Base-by-base conservation (phyloP, 495 filamentous ascomycete species). In the Aspergillus asperescens region DNA sequence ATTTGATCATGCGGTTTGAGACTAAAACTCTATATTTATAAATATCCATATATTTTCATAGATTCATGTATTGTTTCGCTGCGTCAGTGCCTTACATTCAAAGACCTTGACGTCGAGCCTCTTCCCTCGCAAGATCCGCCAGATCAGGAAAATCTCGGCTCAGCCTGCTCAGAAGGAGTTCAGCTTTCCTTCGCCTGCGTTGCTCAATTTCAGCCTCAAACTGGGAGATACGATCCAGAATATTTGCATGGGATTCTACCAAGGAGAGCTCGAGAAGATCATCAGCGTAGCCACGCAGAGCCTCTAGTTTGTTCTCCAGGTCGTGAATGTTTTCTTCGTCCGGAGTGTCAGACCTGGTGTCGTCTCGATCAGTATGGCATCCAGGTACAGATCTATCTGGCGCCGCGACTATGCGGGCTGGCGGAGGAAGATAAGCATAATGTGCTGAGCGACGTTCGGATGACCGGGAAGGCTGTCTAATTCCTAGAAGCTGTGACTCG, bases 121-220 rank as follows among this genome's bases (percentile, higher is more conserved):
- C 60, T 28, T 59, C 60, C 10, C 50, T 47, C 8, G 56, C 56
- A 18, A 59, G 28, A 40, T 34, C 37, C 12, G 54, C 60, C 43
- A 62, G 39, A 32, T 62, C 50, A 48, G 60, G 60, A 19, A 59
- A 62, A 37, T 62, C 60, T n/a, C 53, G 56, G 27, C 52, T 8
- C 1, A 59, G 47, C 18, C 54, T 51, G 24, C 10, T 45, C 19
- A 59, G 50, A 7, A 62, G 48, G 15, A 25, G 8, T 24, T 62
- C 53, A 2, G 60, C 52, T 32, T 62, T 62, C 34, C 42, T 38
- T 51, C 56, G 53, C 51, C 42, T 56, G 12, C 24, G 42, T 29
- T 39, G 45, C 29, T 59, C 56, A 35, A 62, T 52, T 38, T 59
- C 51, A 22, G 18, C 10, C 22, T 62, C 42, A 20, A 62, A 28